These are phyloP conservation scores for Aspergillus ostianus DNA, from an alignment of 495 filamentous ascomycete species.

Conservation along the genomic window DNA sequence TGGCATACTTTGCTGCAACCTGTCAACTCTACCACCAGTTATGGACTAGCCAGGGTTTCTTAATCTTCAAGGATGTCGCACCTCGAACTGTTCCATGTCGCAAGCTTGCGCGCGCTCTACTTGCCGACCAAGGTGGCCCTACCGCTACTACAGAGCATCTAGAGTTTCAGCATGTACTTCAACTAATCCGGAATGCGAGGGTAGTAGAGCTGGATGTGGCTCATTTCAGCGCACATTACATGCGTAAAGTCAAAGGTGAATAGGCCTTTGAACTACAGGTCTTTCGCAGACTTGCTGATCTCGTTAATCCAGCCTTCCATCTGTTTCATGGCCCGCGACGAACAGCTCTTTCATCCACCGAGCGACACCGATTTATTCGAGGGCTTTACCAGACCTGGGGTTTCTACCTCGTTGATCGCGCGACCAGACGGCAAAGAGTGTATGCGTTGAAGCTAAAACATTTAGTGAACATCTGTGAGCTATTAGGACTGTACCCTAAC, in stretches of 20 bases:
- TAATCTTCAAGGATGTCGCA: background rate
- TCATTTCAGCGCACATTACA: background rate
- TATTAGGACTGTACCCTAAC: too few species aligned
- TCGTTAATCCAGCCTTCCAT: too few species aligned
- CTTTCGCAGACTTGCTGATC: too few species aligned
- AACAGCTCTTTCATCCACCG: background rate
- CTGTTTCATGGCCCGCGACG: too few species aligned
- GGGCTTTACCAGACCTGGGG: background rate
- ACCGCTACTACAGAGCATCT: background rate
- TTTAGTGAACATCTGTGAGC: background rate
- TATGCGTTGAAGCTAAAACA: background rate
- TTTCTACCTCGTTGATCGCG: background rate
- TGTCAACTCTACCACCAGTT: background rate
- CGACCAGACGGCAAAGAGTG: background rate
- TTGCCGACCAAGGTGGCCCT: background rate
- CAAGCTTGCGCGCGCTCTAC: background rate
- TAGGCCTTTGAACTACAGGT: too few species aligned
- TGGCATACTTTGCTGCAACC: background rate
- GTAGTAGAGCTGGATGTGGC: background rate
- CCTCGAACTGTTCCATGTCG: background rate
- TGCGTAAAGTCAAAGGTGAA: too few species aligned
- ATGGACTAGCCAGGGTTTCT: background rate
- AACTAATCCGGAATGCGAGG: background rate
- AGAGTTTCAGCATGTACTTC: background rate
- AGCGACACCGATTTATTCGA: background rate